A percentile compares a stretch with the other conserved stretches of the same genome.
These are phyloP conservation scores for Copromyces sp. DNA, from an alignment of 495 filamentous ascomycete species.

Conservation along the genomic window DNA sequence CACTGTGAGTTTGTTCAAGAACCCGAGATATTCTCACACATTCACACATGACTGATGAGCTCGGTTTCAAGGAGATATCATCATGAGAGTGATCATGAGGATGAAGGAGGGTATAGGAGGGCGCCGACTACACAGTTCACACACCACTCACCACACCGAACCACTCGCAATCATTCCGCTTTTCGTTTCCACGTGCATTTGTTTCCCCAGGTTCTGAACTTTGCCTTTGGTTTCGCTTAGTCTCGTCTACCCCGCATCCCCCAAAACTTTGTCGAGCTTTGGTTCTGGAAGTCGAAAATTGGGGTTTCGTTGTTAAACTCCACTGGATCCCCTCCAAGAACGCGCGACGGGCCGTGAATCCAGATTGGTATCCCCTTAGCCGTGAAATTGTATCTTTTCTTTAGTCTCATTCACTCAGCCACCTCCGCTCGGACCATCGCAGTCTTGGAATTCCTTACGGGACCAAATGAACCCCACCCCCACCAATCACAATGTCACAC, in stretches of 20 bases:
- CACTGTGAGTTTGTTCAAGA: not conserved
- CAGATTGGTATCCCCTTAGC: conserved; percentile 28
- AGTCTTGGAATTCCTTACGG: too few relatives aligned
- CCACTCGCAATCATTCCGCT: not conserved
- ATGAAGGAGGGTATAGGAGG: not conserved
- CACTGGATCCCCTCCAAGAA: not conserved
- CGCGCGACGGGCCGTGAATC: conserved; percentile 23
- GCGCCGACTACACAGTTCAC: not conserved
- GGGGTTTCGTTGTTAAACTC: not conserved
- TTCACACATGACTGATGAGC: not conserved
- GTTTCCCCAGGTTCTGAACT: not conserved
- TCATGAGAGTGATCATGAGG: not conserved
- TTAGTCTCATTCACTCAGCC: too few relatives aligned
- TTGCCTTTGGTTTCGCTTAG: not conserved
- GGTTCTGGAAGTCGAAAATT: not conserved
- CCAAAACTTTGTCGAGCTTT: not conserved
- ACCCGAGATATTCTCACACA: not conserved
- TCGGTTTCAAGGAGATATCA: not conserved
- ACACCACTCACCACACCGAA: not conserved
- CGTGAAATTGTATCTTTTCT: too few relatives aligned
- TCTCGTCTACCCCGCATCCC: not conserved
- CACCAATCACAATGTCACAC: too few relatives aligned
- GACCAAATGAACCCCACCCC: too few relatives aligned
- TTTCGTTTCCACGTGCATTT: not conserved
- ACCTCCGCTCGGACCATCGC: too few relatives aligned